Conservation (phyloP, 768 basidiomycete genomes). For the Trichaptum fuscoviolaceum region DNA sequence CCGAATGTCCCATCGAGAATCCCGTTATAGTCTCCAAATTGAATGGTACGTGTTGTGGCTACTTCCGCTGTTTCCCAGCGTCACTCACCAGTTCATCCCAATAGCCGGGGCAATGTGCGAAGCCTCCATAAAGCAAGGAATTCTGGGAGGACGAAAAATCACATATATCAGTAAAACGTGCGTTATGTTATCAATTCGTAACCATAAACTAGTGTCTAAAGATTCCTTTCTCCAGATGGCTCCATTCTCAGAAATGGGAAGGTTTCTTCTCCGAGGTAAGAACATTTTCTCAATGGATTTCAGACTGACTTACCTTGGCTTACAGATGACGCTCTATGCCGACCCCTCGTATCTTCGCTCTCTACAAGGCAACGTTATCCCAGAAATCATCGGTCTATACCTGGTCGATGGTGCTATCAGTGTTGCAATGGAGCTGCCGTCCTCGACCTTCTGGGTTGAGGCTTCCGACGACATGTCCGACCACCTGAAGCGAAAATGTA, state of each 20-base stretch:
- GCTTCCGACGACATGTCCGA: constrained; percentile 53
- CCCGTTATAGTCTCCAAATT: background rate
- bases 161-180: constrained; percentile 5
- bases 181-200: background rate
- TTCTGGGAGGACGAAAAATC: constrained; percentile 1
- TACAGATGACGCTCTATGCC: constrained; percentile 49
- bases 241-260: constrained; percentile 22
- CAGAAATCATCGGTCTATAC: constrained; percentile 45
- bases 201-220: background rate
- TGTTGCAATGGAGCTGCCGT: constrained; percentile 50
- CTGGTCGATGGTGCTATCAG: constrained; percentile 32
- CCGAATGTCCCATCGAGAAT: background rate
- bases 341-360: constrained; percentile 38
- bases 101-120: constrained; percentile 2
- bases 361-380: constrained; percentile 50
- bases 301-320: constrained; percentile 2
- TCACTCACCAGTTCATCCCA: background rate
- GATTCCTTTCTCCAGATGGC: background rate
- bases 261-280: constrained; percentile 37
- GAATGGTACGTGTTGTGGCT: background rate
- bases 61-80: background rate
- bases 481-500: constrained; percentile 44
- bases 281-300: constrained; percentile 4
- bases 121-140: background rate
- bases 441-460: constrained; percentile 56